phyloP scores from a whole-genome alignment of 805 yeast genomes.

The Cyberlindnera galapagoensis region DNA sequence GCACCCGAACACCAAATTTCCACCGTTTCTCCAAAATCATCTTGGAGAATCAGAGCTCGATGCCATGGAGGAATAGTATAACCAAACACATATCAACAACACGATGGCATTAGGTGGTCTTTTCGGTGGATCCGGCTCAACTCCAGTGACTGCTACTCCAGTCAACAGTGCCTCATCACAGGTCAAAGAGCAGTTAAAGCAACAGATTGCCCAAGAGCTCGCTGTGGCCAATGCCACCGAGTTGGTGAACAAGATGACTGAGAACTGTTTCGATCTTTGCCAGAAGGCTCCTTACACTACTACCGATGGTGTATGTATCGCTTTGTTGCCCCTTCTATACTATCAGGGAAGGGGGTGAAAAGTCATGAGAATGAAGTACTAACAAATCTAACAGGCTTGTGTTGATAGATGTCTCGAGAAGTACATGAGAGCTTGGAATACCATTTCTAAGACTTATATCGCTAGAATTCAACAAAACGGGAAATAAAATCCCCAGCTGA shows the following conservation, averaged over 20 bases:
- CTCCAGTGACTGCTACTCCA: slow-evolving; percentile 11
- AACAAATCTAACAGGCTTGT: slow-evolving; percentile 34
- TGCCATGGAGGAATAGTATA: not conserved
- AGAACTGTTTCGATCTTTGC: slow-evolving; percentile 82
- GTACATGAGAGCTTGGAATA: slow-evolving; percentile 89
- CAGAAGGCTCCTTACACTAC: slow-evolving; percentile 51
- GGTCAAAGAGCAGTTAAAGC: slow-evolving; percentile 57
- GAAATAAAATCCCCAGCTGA: no score
- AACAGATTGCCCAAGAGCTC: slow-evolving; percentile 70
- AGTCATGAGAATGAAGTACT: no score
- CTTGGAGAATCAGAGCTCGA: not conserved
- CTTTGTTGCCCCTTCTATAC: not conserved
- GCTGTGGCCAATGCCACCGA: slow-evolving; percentile 92
- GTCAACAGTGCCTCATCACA: slow-evolving; percentile 26
- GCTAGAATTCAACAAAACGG: slow-evolving; percentile 57
- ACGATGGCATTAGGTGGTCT: slow-evolving; percentile 23
- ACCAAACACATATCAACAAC: not conserved
- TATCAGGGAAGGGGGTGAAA: not conserved
- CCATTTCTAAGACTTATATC: slow-evolving; percentile 71
- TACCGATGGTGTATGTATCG: slow-evolving; percentile 39
- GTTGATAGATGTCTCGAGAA: slow-evolving; percentile 74
- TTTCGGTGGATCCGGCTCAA: slow-evolving; percentile 23
- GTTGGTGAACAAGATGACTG: slow-evolving; percentile 76
- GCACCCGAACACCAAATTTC: slow-evolving; percentile 1
- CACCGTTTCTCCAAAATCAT: not conserved